Conservation (phyloP, 805 yeast species). For the Tetrapisispora nanseiensis region DNA sequence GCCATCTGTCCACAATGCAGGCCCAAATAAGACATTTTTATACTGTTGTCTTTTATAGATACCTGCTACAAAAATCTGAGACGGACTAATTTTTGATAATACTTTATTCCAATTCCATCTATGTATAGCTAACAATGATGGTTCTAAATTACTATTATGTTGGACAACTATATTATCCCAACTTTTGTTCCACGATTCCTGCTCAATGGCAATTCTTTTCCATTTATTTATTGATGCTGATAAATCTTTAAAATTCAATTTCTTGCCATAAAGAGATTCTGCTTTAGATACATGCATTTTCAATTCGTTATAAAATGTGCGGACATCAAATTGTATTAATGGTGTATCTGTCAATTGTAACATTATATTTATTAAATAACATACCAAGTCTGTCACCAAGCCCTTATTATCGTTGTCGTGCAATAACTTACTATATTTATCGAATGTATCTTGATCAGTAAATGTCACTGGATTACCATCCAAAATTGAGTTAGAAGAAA, state of each 20-base stretch:
- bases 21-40: conserved; percentile 60
- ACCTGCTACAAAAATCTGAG: conserved; percentile 39
- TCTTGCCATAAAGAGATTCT: conserved; percentile 13
- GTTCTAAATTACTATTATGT: conserved; percentile 54
- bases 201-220: conserved; percentile 36
- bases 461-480: conserved; percentile 45
- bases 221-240: conserved; percentile 30
- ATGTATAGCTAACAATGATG: conserved; percentile 57
- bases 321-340: conserved; percentile 57
- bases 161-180: conserved; percentile 50
- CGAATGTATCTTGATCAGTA: conserved; percentile 58
- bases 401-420: conserved; percentile 40
- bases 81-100: conserved; percentile 44
- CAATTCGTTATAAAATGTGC: conserved; percentile 36
- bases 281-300: conserved; percentile 40
- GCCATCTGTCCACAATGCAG: conserved; percentile 38
- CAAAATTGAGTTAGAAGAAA: conserved; percentile 15
- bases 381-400: conserved; percentile 46
- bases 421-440: conserved; percentile 35
- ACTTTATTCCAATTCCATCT: conserved; percentile 79
- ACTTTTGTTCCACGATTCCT: conserved; percentile 45
- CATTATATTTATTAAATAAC: conserved; percentile 42
- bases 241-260: conserved; percentile 25
- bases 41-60: conserved; percentile 51
- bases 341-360: conserved; percentile 68